These are phyloP conservation scores for Dendrobium chrysotoxum DNA, from an alignment of 106 monocot species.

Conservation along the genomic window DNA sequence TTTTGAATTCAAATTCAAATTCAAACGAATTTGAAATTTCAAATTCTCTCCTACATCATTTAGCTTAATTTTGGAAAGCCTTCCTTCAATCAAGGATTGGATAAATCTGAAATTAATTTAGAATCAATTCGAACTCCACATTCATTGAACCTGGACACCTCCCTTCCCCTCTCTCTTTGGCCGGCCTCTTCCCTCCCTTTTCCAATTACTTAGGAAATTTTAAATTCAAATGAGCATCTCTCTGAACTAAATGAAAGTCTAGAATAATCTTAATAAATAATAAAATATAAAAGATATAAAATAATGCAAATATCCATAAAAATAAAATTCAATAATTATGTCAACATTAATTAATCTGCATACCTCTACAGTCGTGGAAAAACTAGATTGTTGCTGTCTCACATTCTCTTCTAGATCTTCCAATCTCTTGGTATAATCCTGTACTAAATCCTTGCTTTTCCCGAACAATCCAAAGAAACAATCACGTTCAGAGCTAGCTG, in stretches of 20 bases:
- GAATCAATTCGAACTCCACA: no score
- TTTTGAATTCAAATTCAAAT: no score
- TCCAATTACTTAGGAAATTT: no score
- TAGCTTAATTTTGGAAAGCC: no score
- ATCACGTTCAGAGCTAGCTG: conserved; percentile 14
- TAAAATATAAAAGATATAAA: background rate
- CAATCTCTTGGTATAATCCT: conserved; percentile 50
- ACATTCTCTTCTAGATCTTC: conserved; percentile 79
- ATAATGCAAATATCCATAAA: background rate
- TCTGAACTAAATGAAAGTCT: background rate
- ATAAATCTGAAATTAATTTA: no score
- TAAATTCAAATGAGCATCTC: no score
- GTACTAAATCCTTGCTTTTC: conserved; percentile 30
- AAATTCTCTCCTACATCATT: no score
- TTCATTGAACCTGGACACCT: no score
- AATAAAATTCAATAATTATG: background rate
- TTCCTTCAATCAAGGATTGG: no score
- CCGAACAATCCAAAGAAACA: conserved; percentile 54
- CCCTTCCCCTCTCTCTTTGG: no score
- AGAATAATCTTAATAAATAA: background rate
- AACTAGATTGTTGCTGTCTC: conserved; percentile 54
- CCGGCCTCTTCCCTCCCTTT: no score
- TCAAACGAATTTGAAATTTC: no score
- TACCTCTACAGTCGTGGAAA: conserved; percentile 46
- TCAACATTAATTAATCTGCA: background rate